Conservation (phyloP, 352 stramenopile genomes). For the Phytophthora megakarya region DNA sequence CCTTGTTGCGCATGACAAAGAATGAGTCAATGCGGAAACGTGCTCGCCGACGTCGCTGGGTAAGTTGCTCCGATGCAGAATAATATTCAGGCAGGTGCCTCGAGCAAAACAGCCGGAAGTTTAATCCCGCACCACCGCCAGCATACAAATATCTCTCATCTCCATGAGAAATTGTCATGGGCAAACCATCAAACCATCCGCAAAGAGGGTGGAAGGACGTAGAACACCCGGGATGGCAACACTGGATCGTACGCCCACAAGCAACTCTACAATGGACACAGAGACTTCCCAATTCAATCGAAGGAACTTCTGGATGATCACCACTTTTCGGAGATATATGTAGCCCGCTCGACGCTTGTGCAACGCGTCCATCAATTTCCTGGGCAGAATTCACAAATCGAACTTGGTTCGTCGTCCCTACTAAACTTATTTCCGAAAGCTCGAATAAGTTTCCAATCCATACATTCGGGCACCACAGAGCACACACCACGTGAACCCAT, state of each 20-base stretch:
- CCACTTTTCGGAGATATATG: constrained; percentile 13
- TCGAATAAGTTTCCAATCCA: constrained; percentile 85
- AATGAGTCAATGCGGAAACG: constrained; percentile 81
- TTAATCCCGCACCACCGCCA: constrained; percentile 71
- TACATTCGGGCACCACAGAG: constrained; percentile 88
- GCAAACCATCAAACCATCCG: constrained; percentile 82
- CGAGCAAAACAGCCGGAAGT: constrained; percentile 70
- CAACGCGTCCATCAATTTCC: constrained; percentile 56
- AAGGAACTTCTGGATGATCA: constrained; percentile 18
- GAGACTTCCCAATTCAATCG: constrained; percentile 43
- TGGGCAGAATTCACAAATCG: constrained; percentile 64
- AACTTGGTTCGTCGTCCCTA: constrained; percentile 41
- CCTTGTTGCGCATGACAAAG: constrained; percentile 68
- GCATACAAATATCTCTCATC: constrained; percentile 67
- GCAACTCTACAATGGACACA: constrained; percentile 79
- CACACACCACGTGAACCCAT: constrained; percentile 90
- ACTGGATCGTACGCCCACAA: constrained; percentile 76
- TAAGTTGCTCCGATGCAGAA: constrained; percentile 43
- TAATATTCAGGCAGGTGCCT: constrained; percentile 61
- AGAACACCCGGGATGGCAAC: constrained; percentile 53
- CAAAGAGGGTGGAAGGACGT: constrained; percentile 86
- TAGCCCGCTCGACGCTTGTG: constrained; percentile 21
- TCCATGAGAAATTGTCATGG: constrained; percentile 65
- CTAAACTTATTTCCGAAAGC: constrained; percentile 78
- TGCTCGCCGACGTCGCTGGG: constrained; percentile 53